Base-by-base conservation (phyloP, 140 eudicot genomes). In the Bidens hawaiensis region DNA sequence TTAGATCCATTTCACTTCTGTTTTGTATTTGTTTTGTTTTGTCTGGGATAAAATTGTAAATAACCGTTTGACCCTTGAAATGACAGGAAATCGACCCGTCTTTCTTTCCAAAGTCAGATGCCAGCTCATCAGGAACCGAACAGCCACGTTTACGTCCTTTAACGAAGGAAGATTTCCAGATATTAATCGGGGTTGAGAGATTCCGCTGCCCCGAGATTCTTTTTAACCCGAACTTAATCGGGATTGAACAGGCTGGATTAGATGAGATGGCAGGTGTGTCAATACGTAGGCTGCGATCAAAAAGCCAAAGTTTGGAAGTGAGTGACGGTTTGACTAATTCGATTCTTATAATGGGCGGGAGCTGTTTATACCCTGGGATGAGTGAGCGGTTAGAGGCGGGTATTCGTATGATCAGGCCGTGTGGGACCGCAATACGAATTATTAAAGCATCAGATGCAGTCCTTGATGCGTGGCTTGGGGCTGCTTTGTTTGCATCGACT, bases 391-490 rank as follows among this genome's bases (percentile, higher is more conserved):
- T 94, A 57, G 97, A 88, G 69, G 89, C 90, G 4, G 97, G 97
- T 15, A 75, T 88, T 26, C 84, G 99, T 19, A 85, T 83, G 97
- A 81, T 83, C 11, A 72, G 86, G 62, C 99, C 99, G 4, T 85
- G 95, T 77, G 99, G 99, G 60, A 65, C 86, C 18, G 80, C 80
- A n/a, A 88, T 94, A 59, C 74, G 72, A 31, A 75, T 88, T 16
- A 2, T 77, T 10, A 70, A 52, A 72, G 95, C 97, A 14, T 81
- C 79, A 0, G 86, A 94, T 57, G 84, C 94, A 0, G 74, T 88
- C 27, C 79, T 72, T 27, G 99, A 94, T 78, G 97, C 99, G 3
- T 94, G 99, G 99, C 88, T 94, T 11, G 99, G 99, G 21, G 99
- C 99, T 11, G 64, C 99, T 47, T 66, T 77, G 11, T 94, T 74